Percentiles rank a stretch among this genome's conserved stretches.
phyloP scores from a whole-genome alignment of 1,284 basidiomycete genomes.

The Ustilago tritici region DNA sequence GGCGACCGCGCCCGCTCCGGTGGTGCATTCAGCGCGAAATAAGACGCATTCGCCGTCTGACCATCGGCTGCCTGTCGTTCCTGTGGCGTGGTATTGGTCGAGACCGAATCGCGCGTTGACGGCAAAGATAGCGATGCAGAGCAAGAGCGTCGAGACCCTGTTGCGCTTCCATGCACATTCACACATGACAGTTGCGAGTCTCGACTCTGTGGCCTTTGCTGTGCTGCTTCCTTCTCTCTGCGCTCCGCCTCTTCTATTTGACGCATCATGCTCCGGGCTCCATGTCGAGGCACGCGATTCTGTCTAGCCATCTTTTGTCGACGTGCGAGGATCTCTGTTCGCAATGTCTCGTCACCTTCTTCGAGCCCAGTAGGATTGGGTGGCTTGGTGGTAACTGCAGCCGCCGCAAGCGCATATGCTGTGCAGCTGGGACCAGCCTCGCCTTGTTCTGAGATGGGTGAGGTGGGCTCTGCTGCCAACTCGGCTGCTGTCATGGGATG shows the following conservation, averaged over 20 bases:
- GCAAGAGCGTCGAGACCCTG: constrained; percentile 29
- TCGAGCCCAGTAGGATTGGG: constrained; percentile 25
- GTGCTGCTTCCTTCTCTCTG: constrained; percentile 30
- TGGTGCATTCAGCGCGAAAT: constrained; percentile 24
- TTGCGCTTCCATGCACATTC: background rate
- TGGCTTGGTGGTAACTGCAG: constrained; percentile 1
- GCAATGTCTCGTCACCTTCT: constrained; percentile 37
- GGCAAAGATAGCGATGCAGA: constrained; percentile 25
- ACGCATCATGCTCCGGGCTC: constrained; percentile 49
- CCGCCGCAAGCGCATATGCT: background rate
- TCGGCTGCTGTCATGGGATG: constrained; percentile 37
- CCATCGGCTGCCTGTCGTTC: constrained; percentile 10
- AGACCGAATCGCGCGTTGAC: constrained; percentile 23
- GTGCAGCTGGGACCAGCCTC: background rate
- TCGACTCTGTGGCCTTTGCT: constrained; percentile 21
- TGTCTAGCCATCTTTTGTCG: constrained; percentile 28
- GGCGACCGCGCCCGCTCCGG: constrained; percentile 37
- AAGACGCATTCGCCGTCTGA: constrained; percentile 12
- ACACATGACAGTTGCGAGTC: background rate
- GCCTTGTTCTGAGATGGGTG: constrained; percentile 17
- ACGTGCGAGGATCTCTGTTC: constrained; percentile 34
- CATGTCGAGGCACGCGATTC: constrained; percentile 34
- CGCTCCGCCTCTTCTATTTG: constrained; percentile 50
- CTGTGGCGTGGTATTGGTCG: constrained; percentile 20
- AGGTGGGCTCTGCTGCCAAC: constrained; percentile 29